phyloP scores from a whole-genome alignment of 169 alveolate genomes.

The Amoebophrya sp. region DNA sequence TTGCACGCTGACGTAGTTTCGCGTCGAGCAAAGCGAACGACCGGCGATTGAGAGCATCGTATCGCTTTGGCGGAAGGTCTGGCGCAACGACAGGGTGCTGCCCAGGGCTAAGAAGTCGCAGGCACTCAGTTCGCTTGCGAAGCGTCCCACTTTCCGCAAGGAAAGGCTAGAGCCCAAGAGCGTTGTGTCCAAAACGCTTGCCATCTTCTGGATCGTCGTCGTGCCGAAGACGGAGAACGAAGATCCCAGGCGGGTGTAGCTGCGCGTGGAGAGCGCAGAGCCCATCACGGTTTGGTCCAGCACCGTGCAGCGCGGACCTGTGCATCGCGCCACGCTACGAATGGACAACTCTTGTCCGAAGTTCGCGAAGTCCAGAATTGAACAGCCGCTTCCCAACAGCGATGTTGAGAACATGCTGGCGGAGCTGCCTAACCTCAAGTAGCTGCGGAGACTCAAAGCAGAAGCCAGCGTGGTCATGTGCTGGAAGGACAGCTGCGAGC shows the following conservation, averaged over 20 bases:
- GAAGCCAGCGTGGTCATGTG: background rate
- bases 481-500: background rate
- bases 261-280: background rate
- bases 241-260: background rate
- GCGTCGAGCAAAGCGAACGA: background rate
- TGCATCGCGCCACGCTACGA: background rate
- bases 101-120: background rate
- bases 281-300: background rate
- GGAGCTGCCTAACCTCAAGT: background rate
- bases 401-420: background rate
- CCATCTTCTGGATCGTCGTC: background rate
- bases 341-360: background rate
- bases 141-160: background rate
- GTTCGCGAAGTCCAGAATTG: constrained; percentile 5
- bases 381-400: background rate
- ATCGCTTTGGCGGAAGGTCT: background rate
- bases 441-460: background rate
- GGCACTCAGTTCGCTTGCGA: background rate
- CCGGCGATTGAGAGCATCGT: background rate
- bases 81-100: constrained; percentile 23
- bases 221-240: background rate
- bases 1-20: background rate
- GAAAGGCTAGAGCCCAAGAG: background rate
- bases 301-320: background rate
- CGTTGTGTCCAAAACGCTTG: background rate